Evolutionary conservation across 2,329 filamentous ascomycete genomes (phyloP).

Genomic region (Alternaria atra): DNA sequence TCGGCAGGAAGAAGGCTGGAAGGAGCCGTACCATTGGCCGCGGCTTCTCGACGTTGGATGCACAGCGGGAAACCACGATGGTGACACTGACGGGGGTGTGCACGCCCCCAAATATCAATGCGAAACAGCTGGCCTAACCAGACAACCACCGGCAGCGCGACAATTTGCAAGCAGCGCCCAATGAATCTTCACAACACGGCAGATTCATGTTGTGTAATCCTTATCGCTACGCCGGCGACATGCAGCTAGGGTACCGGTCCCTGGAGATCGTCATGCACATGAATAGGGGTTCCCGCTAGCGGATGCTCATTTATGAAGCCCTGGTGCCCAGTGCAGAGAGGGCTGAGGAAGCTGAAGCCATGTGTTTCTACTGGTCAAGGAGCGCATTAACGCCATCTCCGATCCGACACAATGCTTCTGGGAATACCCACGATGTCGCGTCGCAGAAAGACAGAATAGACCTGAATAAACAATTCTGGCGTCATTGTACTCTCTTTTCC

Average conservation of each 20-base stretch:
- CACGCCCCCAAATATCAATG: slow-evolving; percentile 9
- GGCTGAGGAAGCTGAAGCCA: slow-evolving; percentile 16
- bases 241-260: slow-evolving; percentile 5
- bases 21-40: slow-evolving; percentile 7
- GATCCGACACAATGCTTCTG: slow-evolving; percentile 8
- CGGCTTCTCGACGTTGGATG: slow-evolving; percentile 4
- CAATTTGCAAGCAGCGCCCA: slow-evolving; percentile 8
- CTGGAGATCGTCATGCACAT: slow-evolving; percentile 1
- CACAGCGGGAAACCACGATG: slow-evolving; percentile 9
- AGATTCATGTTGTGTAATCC: background rate
- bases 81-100: slow-evolving; percentile 6
- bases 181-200: background rate
- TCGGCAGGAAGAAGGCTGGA: background rate
- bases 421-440: slow-evolving; percentile 24
- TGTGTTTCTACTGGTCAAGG: slow-evolving; percentile 1
- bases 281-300: slow-evolving; percentile 18
- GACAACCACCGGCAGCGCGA: slow-evolving; percentile 3
- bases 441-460: slow-evolving; percentile 11
- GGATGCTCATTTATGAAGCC: slow-evolving; percentile 20
- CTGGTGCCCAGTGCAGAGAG: slow-evolving; percentile 15
- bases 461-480: background rate
- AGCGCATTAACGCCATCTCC: slow-evolving; percentile 27
- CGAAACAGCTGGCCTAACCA: slow-evolving; percentile 12
- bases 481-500: background rate
- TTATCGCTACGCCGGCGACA: slow-evolving; percentile 2